Evolutionary conservation across 306 rosid species (phyloP).

Genomic region (Trichosanthes truncata): DNA sequence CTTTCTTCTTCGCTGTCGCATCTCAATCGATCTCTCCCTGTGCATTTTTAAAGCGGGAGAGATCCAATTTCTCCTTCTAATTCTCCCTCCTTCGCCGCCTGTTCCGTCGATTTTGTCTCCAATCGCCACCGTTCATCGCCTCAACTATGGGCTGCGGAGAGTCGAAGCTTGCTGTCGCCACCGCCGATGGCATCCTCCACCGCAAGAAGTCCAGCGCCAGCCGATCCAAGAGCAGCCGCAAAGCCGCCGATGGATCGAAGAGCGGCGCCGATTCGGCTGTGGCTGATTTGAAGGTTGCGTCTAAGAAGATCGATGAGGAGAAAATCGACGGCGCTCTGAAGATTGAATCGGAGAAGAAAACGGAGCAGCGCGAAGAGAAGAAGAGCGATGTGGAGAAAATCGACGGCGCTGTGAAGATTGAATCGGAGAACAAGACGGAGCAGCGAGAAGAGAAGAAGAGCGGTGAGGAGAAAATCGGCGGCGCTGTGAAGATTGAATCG

Average conservation of each 20-base stretch:
- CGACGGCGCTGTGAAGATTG: not conserved
- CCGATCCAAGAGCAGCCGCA: conserved; percentile 12
- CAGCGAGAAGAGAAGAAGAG: not conserved
- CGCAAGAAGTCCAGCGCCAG: conserved; percentile 33
- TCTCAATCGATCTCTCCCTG: not conserved
- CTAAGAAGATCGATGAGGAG: not conserved
- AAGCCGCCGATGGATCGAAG: not conserved
- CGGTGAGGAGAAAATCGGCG: not conserved
- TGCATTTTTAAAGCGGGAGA: not conserved
- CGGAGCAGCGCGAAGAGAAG: not conserved
- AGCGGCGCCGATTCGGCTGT: not conserved
- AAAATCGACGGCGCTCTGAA: not conserved
- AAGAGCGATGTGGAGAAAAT: not conserved
- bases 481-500: not conserved
- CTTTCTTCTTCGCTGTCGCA: not conserved
- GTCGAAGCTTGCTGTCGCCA: conserved; percentile 60
- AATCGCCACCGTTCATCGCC: not conserved
- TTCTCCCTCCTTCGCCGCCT: not conserved
- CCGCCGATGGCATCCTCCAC: conserved; percentile 37
- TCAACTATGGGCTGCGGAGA: conserved; percentile 71
- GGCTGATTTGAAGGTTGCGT: not conserved
- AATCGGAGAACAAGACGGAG: not conserved
- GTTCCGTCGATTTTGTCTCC: not conserved
- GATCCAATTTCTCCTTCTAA: not conserved
- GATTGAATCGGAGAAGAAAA: too few species aligned